Conservation (phyloP, 306 rosid species). For the Luffa acutangula region DNA sequence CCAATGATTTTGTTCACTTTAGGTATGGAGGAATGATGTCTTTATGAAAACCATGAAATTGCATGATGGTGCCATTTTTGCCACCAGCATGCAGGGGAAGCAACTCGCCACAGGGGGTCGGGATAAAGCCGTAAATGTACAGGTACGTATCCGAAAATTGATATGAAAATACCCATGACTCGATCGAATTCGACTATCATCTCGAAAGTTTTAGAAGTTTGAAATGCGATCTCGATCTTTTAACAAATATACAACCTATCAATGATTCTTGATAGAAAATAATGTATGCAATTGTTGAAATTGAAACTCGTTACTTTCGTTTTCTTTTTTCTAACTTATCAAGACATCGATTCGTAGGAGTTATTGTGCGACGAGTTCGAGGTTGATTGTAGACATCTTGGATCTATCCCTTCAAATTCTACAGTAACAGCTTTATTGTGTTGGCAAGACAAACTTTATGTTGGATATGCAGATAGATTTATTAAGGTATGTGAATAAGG, state of each 20-base stretch:
- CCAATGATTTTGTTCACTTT: slow-evolving; percentile 18
- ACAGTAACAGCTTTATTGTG: slow-evolving; percentile 55
- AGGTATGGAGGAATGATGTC: slow-evolving; percentile 84
- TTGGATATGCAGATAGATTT: slow-evolving; percentile 58
- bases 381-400: slow-evolving; percentile 42
- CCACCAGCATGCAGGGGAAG: slow-evolving; percentile 45
- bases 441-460: slow-evolving; percentile 65
- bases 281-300: background rate
- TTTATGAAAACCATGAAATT: slow-evolving; percentile 39
- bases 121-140: slow-evolving; percentile 70
- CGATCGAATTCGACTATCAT: background rate
- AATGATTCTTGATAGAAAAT: background rate
- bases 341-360: slow-evolving; percentile 39
- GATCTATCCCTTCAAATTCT: slow-evolving; percentile 46
- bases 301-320: background rate
- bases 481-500: slow-evolving; percentile 40
- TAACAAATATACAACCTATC: background rate
- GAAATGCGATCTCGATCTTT: background rate
- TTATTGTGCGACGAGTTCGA: slow-evolving; percentile 59
- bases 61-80: slow-evolving; percentile 66
- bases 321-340: background rate
- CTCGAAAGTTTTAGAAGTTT: background rate
- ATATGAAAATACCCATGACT: background rate
- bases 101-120: slow-evolving; percentile 80
- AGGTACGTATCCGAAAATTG: slow-evolving; percentile 39